A percentile compares a stretch with the other conserved stretches of the same genome.
phyloP scores from a whole-genome alignment of 257 asterid species.

The Solanum sejunctum region DNA sequence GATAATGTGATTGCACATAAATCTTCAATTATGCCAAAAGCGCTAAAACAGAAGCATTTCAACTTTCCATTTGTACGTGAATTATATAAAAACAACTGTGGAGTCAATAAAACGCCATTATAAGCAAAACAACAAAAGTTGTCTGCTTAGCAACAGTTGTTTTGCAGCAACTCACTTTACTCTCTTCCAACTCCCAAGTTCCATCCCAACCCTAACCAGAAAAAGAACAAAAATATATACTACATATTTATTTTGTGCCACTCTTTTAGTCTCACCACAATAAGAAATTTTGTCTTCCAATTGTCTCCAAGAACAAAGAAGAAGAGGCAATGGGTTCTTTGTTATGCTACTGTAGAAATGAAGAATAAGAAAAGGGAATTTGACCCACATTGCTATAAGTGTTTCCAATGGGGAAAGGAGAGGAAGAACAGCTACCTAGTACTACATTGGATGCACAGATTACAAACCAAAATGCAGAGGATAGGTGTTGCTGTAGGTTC shows the following conservation, averaged over 20 bases:
- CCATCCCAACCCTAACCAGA: background rate
- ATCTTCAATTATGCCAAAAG: too few species aligned
- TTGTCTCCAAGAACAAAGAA: background rate
- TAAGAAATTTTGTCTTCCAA: background rate
- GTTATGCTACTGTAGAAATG: conserved; percentile 33
- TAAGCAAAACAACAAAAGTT: background rate
- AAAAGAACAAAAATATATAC: background rate
- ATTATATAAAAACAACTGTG: background rate
- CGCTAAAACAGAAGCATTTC: background rate
- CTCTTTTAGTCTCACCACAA: conserved; percentile 19
- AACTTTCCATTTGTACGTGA: background rate
- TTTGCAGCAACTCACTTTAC: background rate
- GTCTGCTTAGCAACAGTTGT: background rate
- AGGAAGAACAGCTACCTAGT: conserved; percentile 30
- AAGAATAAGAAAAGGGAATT: conserved; percentile 13
- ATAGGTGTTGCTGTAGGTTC: conserved; percentile 20
- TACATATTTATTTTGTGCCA: conserved; percentile 13
- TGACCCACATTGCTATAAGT: conserved; percentile 38
- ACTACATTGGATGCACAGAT: conserved; percentile 39
- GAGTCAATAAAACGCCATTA: background rate
- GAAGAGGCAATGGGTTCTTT: conserved; percentile 10
- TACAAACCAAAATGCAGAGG: conserved; percentile 21
- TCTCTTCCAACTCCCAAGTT: background rate
- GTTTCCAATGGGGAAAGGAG: conserved; percentile 70
- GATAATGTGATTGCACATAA: too few species aligned